phyloP scores from a whole-genome alignment of 768 basidiomycete species.

The Suillus clintonianus region DNA sequence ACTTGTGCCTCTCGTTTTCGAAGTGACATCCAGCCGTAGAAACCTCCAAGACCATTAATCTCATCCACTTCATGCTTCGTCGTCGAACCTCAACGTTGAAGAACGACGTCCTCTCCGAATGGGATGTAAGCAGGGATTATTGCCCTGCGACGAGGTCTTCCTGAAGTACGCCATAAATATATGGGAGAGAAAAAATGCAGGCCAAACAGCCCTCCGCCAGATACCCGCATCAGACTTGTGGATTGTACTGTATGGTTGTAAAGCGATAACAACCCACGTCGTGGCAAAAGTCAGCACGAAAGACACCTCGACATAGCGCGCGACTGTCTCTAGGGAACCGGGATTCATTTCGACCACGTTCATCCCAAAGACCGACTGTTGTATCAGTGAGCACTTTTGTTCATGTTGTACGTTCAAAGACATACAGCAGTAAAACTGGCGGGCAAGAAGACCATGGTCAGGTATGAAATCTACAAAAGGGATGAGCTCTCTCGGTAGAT shows the following conservation, averaged over 20 bases:
- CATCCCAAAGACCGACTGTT: slow-evolving; percentile 34
- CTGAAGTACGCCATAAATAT: background rate
- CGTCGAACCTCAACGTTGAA: background rate
- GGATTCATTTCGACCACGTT: slow-evolving; percentile 30
- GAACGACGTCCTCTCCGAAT: background rate
- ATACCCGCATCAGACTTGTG: slow-evolving; percentile 11
- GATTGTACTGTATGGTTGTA: slow-evolving; percentile 37
- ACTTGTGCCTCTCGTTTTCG: background rate
- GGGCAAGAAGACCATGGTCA: slow-evolving; percentile 65
- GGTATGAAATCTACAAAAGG: slow-evolving; percentile 47
- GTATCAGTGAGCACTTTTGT: slow-evolving; percentile 10
- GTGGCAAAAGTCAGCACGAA: slow-evolving; percentile 49
- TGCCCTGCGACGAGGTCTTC: background rate
- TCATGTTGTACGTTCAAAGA: background rate
- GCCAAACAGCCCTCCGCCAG: slow-evolving; percentile 22
- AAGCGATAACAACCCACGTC: slow-evolving; percentile 53
- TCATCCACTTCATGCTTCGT: background rate
- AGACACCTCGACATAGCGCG: slow-evolving; percentile 41
- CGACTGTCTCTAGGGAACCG: slow-evolving; percentile 28
- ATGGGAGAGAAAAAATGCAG: slow-evolving; percentile 7
- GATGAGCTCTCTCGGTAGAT: background rate
- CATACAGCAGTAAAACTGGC: slow-evolving; percentile 44
- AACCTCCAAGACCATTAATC: background rate
- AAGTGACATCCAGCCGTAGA: background rate
- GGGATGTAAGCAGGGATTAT: background rate